Evolutionary conservation across 306 rosid genomes (phyloP), one percentile per base, ranked within the genome.

Genomic region (Nissolia schottii): DNA sequence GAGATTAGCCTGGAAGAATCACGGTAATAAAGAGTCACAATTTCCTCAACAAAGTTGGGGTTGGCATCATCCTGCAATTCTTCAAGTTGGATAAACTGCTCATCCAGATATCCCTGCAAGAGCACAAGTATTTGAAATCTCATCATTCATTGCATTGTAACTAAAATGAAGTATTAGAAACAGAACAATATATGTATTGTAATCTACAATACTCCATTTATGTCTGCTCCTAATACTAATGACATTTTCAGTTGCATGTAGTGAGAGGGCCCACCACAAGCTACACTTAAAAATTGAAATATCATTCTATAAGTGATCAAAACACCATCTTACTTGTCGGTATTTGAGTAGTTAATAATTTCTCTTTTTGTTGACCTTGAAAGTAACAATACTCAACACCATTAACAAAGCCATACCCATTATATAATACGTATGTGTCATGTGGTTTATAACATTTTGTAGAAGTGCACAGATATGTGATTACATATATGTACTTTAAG

Each of bases 31-130:
- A 83, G 88, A 54, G 89, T 90, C 28, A 86, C 96, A 43, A 93
- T 81, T 79, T 93, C 98, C 70, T 93, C 98, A 31, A 93, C 98
- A 75, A 93, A 93, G 76, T 93, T 90, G 45, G 97, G 96, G 64
- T 88, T 93, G 51, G 89, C 85, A 74, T 88, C 96, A 74, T 93
- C 98, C 73, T 85, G 96, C 40, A 93, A 78, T 56, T 90, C 98
- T 77, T 93, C 98, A 57, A 93, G 58, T 59, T 93, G 98, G 55
- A 88, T 69, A 82, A 93, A 93, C 32, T 93, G 98, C 80, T 93
- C 98, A 66, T 93, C 98, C 32, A 93, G 77, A 22, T 70, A 83
- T 14, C 92, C 98, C 96, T 93, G 78, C 15, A 79, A n/a, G n/a
- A n/a, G 48, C 16, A 40, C 9, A 55, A 48, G 54, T 51, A 67